phyloP scores from a whole-genome alignment of 2,329 filamentous ascomycete species.

The Calonectria leucothoes region DNA sequence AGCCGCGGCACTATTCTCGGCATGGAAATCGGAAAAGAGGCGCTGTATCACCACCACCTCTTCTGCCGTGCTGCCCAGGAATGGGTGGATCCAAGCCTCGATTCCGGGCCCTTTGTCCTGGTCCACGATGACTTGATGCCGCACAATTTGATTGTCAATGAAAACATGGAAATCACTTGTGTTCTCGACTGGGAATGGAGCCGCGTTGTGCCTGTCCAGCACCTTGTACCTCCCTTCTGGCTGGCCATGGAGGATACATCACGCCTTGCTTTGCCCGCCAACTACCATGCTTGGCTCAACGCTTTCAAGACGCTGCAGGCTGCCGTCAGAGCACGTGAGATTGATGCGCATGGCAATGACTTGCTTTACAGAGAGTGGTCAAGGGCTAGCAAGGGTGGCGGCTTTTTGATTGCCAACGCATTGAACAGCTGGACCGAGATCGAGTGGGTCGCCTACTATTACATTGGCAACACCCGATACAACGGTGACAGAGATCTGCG shows the following conservation, averaged over 20 bases:
- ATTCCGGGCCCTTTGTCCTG: conserved; percentile 25
- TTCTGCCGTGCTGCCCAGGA: conserved; percentile 17
- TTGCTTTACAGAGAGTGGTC: conserved; percentile 8
- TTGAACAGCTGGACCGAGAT: conserved; percentile 18
- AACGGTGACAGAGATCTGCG: background rate
- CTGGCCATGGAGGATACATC: background rate
- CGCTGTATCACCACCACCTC: conserved; percentile 22
- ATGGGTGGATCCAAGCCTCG: conserved; percentile 18
- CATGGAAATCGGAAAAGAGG: conserved; percentile 14
- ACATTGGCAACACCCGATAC: background rate
- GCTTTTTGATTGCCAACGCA: conserved; percentile 22
- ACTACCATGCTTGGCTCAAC: conserved; percentile 3
- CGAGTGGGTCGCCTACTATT: conserved; percentile 6
- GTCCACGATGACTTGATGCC: conserved; percentile 27
- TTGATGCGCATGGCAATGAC: background rate
- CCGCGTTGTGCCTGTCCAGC: conserved; percentile 30
- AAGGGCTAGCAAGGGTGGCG: background rate
- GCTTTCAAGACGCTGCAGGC: background rate
- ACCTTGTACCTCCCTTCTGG: conserved; percentile 27
- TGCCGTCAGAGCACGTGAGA: background rate
- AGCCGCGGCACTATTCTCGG: conserved; percentile 10
- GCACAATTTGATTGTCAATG: conserved; percentile 23
- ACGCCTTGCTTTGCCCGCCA: background rate
- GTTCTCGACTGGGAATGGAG: conserved; percentile 34
- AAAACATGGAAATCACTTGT: conserved; percentile 12